A percentile compares a stretch with the other conserved stretches of the same genome.
phyloP scores from a whole-genome alignment of 2,329 filamentous ascomycete genomes.

The Neonectria ditissima region DNA sequence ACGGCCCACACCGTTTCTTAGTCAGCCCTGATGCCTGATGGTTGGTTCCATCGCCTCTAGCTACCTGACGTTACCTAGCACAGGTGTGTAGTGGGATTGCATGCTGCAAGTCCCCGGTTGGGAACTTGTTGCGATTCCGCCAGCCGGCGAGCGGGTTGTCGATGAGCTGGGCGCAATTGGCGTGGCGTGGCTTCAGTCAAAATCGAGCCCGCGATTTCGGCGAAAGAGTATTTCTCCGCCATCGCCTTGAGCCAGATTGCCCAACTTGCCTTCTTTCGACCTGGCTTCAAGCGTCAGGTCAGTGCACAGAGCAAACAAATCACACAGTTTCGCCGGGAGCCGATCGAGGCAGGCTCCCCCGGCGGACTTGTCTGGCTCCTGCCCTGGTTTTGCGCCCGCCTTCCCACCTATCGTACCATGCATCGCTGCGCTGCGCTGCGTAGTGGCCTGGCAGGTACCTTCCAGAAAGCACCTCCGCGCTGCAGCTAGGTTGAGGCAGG shows the following conservation, averaged over 20 bases:
- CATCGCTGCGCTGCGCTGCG: not conserved
- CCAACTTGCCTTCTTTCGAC: too few species aligned
- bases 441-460: not conserved
- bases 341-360: not conserved
- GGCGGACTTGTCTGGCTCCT: not conserved
- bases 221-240: not conserved
- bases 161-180: not conserved
- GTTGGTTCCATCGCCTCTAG: conserved; percentile 24
- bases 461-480: not conserved
- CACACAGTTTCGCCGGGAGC: not conserved
- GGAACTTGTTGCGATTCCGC: conserved; percentile 19
- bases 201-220: not conserved
- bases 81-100: conserved; percentile 20
- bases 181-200: not conserved
- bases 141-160: conserved; percentile 9
- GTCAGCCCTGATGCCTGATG: conserved; percentile 18
- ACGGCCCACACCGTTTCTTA: conserved; percentile 13
- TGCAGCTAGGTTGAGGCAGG: conserved; percentile 17
- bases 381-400: conserved; percentile 6
- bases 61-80: conserved; percentile 6
- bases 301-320: not conserved
- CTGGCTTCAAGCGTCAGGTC: not conserved
- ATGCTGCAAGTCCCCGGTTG: conserved; percentile 18
- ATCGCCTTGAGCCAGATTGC: not conserved
- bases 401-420: conserved; percentile 13